Base-by-base conservation (phyloP, 2,329 filamentous ascomycete species). In the Cladophialophora yegresii region DNA sequence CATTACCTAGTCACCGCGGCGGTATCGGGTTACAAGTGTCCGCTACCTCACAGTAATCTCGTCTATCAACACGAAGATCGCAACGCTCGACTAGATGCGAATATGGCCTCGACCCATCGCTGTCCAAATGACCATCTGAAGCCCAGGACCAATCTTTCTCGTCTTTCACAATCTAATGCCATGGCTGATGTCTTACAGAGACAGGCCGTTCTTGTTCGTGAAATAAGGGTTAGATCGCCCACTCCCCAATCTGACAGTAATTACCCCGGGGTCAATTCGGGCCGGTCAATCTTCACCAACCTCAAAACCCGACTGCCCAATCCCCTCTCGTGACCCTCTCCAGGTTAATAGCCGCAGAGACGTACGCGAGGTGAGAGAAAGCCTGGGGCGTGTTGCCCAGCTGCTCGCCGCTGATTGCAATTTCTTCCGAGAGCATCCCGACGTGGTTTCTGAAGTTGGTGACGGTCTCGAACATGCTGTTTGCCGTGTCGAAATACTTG, bases 341-440 rank as follows among this genome's bases (percentile, higher is more conserved):
- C 58, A 92, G 76, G 75, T 92, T 92, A 74, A 92, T 91, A 1
- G 89, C 89, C 1, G 89, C 89, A 20, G 87, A 91, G 71, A 92
- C 86, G 72, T 91, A 82, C 1, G 89, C 88, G 66, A 93, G 76
- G 73, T 93, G 89, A 70, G 87, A 90, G 70, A 92, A 92, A 0
- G 90, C 89, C 77, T 92, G 89, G 0, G 90, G 89, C 16, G 89
- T 92, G 72, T 92, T 92, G 1, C 90, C 90, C 64, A 92, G 80
- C 77, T 92, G 89, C 76, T 92, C 89, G 10, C 90, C 90, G 58
- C 84, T 87, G 59, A 87, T 81, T 4, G 89, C 84, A 71, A 92
- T 92, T 77, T 92, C 89, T 74, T 92, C 89, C 7, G 87, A 90
- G 74, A 92, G 92, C 84, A 92, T 92, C 71, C 83, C 84, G 61